phyloP scores from a whole-genome alignment of 139 green algal genomes.

The Closterium sp. region DNA sequence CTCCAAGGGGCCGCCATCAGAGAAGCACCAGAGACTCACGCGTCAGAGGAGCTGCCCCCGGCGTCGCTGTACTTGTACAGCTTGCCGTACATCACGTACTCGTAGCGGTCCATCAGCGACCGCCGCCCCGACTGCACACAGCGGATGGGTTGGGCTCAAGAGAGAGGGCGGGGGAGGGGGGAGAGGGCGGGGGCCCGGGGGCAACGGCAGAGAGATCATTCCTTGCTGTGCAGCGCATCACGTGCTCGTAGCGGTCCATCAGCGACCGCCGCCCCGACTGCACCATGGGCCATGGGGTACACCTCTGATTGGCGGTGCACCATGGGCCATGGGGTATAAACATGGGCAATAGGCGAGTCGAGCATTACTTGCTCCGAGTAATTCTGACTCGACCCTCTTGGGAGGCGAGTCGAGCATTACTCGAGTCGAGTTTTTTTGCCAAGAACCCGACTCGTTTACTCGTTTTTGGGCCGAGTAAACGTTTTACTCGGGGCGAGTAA shows the following conservation, averaged over 20 bases:
- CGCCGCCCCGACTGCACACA: slow-evolving; percentile 55
- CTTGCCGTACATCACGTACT: slow-evolving; percentile 96
- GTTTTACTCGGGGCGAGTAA: too few relatives aligned
- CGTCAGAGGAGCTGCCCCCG: background rate
- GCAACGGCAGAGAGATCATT: background rate
- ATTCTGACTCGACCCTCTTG: too few relatives aligned
- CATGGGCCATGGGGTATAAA: background rate
- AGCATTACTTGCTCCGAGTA: too few relatives aligned
- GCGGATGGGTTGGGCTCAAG: too few relatives aligned
- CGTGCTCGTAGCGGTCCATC: slow-evolving; percentile 83
- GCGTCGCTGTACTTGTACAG: slow-evolving; percentile 54
- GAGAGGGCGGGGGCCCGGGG: background rate
- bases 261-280: slow-evolving; percentile 61
- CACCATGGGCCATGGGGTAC: background rate
- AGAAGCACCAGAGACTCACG: background rate
- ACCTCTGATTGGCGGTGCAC: background rate
- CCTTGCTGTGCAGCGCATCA: background rate
- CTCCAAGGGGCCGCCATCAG: background rate
- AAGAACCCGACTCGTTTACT: too few relatives aligned
- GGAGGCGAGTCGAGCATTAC: too few relatives aligned
- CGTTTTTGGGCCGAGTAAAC: too few relatives aligned
- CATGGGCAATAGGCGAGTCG: background rate
- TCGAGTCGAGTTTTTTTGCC: too few relatives aligned
- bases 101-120: slow-evolving; percentile 83
- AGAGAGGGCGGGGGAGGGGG: background rate